These are phyloP conservation scores for Catharanthus roseus DNA, from an alignment of 257 asterid genomes.

Conservation along the genomic window DNA sequence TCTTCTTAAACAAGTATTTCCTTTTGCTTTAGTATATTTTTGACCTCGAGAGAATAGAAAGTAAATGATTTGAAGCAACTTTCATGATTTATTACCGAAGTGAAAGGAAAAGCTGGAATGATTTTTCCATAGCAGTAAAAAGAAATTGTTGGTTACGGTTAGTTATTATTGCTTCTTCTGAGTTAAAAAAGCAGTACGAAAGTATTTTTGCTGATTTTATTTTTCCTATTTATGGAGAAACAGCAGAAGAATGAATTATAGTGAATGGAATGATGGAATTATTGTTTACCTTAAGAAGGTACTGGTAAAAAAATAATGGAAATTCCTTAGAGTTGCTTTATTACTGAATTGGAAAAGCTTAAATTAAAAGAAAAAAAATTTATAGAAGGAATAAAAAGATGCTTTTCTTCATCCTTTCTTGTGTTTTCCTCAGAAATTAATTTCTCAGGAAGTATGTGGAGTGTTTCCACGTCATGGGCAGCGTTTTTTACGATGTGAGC, in stretches of 20 bases:
- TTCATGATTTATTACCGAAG: not conserved
- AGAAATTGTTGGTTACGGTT: not conserved
- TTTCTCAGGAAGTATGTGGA: not conserved
- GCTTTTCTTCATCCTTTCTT: constrained; percentile 4
- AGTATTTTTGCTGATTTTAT: not conserved
- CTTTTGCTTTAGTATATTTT: too few species aligned
- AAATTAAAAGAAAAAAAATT: constrained; percentile 1
- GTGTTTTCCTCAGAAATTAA: not conserved
- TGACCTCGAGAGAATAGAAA: not conserved
- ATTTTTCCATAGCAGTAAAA: not conserved
- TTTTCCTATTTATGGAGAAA: constrained; percentile 13
- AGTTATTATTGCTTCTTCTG: not conserved
- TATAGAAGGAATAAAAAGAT: constrained; percentile 4
- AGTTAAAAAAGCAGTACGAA: not conserved
- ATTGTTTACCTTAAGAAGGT: not conserved
- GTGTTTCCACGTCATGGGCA: constrained; percentile 15
- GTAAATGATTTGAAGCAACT: not conserved
- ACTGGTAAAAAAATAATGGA: constrained; percentile 9
- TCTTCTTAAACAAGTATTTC: constrained; percentile 4
- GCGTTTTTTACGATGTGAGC: constrained; percentile 4
- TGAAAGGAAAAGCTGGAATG: not conserved
- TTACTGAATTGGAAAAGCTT: constrained; percentile 24
- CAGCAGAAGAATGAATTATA: constrained; percentile 8
- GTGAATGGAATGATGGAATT: constrained; percentile 1
- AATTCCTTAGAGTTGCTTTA: not conserved